Evolutionary conservation across 208 protist genomes (phyloP).

Genomic region (Tritrichomonas musculus): DNA sequence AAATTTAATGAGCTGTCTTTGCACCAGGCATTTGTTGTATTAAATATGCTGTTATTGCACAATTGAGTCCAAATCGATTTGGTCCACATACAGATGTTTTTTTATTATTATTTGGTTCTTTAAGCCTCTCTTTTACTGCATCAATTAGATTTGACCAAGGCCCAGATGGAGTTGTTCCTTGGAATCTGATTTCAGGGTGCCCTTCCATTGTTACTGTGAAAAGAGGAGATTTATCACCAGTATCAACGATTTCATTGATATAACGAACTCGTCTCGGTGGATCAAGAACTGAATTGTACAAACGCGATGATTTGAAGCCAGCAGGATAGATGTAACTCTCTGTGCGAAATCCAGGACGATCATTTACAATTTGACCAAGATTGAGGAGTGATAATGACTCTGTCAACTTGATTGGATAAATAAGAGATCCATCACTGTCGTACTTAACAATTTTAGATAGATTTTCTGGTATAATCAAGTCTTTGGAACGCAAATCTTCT

Average conservation of each 20-base stretch:
- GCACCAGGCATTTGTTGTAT: no score
- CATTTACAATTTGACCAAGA: background rate
- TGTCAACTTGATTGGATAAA: background rate
- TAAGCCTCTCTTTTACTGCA: no score
- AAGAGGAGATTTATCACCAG: background rate
- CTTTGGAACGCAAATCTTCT: background rate
- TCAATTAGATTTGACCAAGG: conserved; percentile 6
- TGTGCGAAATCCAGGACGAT: background rate
- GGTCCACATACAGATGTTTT: no score
- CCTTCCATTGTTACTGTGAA: background rate
- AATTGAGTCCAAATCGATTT: no score
- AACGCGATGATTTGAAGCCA: background rate
- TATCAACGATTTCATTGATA: background rate
- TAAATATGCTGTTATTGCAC: no score
- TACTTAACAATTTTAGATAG: background rate
- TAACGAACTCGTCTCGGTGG: background rate
- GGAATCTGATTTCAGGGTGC: background rate
- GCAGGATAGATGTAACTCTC: background rate
- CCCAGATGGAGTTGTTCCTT: background rate
- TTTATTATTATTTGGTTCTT: no score
- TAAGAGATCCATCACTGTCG: background rate
- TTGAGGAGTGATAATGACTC: background rate
- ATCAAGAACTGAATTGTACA: background rate
- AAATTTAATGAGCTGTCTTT: no score
- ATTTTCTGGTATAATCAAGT: background rate